Conservation (phyloP, 2,329 filamentous ascomycete genomes). For the Ceratocystis huliohia region DNA sequence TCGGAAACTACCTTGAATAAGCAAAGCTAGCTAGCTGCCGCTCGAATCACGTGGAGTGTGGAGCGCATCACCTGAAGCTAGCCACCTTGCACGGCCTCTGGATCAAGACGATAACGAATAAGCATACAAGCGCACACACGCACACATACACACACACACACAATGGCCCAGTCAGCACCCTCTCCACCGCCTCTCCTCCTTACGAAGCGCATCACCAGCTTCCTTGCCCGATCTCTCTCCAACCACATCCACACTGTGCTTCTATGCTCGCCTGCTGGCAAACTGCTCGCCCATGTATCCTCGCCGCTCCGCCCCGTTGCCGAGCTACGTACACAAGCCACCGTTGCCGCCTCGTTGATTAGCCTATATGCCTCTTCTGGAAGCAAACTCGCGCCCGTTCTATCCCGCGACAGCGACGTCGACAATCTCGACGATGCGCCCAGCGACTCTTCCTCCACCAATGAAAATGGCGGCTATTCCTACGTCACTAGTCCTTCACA, state of each 20-base stretch:
- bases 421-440: slow-evolving; percentile 23
- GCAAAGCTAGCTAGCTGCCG: neutral
- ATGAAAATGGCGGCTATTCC: neutral
- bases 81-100: neutral
- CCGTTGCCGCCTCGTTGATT: slow-evolving; percentile 50
- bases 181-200: slow-evolving; percentile 48
- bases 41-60: too few relatives aligned
- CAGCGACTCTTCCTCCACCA: slow-evolving; percentile 18
- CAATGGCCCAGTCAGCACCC: slow-evolving; percentile 29
- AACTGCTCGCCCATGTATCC: slow-evolving; percentile 50
- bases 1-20: neutral
- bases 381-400: slow-evolving; percentile 32
- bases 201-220: slow-evolving; percentile 50
- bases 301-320: slow-evolving; percentile 40
- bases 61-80: neutral
- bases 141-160: slow-evolving; percentile 1
- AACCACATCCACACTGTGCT: slow-evolving; percentile 46
- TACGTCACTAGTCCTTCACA: neutral
- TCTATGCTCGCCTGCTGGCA: slow-evolving; percentile 47
- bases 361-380: slow-evolving; percentile 41
- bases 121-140: neutral
- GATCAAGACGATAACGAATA: neutral
- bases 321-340: slow-evolving; percentile 49
- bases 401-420: slow-evolving; percentile 28
- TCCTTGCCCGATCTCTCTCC: slow-evolving; percentile 47